Evolutionary conservation across 176 grass and related monocot genomes (phyloP).

Genomic region (Raddia guianensis): DNA sequence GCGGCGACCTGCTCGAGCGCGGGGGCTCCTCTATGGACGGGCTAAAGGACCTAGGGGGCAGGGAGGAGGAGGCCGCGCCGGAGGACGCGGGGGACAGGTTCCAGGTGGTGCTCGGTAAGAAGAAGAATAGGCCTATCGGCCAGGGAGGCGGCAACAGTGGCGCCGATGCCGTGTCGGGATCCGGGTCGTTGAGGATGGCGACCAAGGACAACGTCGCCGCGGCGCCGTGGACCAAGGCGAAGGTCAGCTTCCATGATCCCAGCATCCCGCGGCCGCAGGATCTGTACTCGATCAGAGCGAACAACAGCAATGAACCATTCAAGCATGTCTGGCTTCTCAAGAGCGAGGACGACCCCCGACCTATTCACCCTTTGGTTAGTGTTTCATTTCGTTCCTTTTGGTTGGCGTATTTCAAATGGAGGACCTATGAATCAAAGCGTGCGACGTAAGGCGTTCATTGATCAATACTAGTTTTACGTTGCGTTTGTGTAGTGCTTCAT

Average conservation of each 20-base stretch:
- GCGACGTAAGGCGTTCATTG: neutral
- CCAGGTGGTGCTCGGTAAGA: slow-evolving; percentile 63
- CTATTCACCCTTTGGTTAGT: slow-evolving; percentile 83
- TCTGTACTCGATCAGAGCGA: slow-evolving; percentile 70
- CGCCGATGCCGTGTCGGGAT: too few relatives aligned
- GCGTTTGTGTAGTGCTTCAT: neutral
- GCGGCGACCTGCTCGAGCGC: slow-evolving; percentile 52
- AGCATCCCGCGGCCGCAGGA: slow-evolving; percentile 82
- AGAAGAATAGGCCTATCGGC: slow-evolving; percentile 28
- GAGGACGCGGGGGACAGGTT: slow-evolving; percentile 67
- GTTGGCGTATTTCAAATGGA: neutral
- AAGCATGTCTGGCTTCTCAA: slow-evolving; percentile 88
- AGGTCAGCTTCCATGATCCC: slow-evolving; percentile 76
- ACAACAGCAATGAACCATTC: slow-evolving; percentile 80
- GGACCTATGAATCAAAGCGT: neutral
- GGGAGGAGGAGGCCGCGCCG: slow-evolving; percentile 42
- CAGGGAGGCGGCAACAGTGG: slow-evolving; percentile 23
- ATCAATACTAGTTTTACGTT: neutral
- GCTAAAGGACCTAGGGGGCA: slow-evolving; percentile 39
- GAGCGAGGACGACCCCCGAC: slow-evolving; percentile 58
- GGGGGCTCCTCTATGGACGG: slow-evolving; percentile 63
- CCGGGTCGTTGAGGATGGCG: slow-evolving; percentile 39
- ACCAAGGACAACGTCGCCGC: slow-evolving; percentile 58
- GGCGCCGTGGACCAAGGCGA: slow-evolving; percentile 41
- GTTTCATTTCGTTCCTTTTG: slow-evolving; percentile 23